phyloP scores from a whole-genome alignment of 805 yeast species.

The Saccharomycopsis capsularis region DNA sequence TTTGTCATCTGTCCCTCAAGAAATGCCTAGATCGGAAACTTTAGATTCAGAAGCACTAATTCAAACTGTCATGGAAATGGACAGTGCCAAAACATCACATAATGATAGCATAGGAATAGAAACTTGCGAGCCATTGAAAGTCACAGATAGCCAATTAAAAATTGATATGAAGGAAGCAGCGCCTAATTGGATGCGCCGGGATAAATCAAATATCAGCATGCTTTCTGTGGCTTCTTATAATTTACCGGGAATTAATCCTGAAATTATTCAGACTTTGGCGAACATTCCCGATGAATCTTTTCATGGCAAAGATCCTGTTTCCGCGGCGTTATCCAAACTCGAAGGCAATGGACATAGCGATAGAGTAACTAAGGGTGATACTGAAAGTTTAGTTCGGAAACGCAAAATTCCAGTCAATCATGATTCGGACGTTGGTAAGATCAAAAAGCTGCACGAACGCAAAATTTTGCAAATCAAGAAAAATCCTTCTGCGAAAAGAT shows the following conservation, averaged over 20 bases:
- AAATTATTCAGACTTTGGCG: constrained; percentile 68
- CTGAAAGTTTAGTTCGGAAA: constrained; percentile 8
- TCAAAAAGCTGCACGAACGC: background rate
- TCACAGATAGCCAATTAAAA: no score
- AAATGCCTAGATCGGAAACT: background rate
- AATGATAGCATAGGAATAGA: constrained; percentile 2
- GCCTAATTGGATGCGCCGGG: background rate
- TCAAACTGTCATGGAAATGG: constrained; percentile 8
- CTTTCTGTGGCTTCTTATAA: constrained; percentile 15
- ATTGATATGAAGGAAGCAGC: no score
- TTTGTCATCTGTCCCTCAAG: background rate
- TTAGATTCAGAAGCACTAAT: constrained; percentile 6
- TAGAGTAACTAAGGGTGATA: background rate
- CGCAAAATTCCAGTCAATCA: background rate
- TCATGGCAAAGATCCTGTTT: constrained; percentile 60
- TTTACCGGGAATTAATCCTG: constrained; percentile 40
- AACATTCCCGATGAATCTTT: constrained; percentile 76
- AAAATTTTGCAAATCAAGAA: background rate
- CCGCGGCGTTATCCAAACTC: constrained; percentile 65
- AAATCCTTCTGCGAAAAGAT: background rate
- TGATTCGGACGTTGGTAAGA: background rate
- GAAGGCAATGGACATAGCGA: constrained; percentile 40
- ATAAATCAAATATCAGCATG: constrained; percentile 13
- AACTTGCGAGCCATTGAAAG: background rate
- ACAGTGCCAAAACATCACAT: background rate